Percentiles rank a stretch among this genome's conserved stretches.
Evolutionary conservation across 805 yeast genomes (phyloP).

Genomic region (Jamesozyma hellenica): DNA sequence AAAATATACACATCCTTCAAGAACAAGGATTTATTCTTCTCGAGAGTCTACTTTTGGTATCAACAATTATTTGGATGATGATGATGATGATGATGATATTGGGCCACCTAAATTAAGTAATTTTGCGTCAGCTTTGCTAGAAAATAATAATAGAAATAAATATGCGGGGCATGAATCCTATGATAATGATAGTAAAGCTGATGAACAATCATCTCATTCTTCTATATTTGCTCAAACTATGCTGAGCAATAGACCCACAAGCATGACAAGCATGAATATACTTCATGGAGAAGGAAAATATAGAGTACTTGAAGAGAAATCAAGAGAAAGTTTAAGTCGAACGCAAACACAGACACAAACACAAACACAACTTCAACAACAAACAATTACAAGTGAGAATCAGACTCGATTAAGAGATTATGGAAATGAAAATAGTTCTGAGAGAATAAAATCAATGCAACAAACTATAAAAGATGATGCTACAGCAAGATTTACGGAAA

Average conservation of each 20-base stretch:
- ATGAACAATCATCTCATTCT: background rate
- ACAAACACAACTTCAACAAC: background rate
- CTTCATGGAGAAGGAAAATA: background rate
- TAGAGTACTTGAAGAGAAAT: background rate
- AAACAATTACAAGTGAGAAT: background rate
- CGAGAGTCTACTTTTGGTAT: no score
- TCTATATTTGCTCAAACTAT: background rate
- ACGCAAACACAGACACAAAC: background rate
- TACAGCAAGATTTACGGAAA: conserved; percentile 16
- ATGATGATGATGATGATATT: conserved; percentile 20
- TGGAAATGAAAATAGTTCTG: background rate
- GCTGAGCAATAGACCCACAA: background rate
- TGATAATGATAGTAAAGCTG: background rate
- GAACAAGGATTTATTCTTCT: background rate
- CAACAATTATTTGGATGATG: conserved; percentile 2
- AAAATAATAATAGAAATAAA: conserved; percentile 7
- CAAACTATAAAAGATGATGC: conserved; percentile 22
- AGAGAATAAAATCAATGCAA: conserved; percentile 16
- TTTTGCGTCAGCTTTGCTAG: conserved; percentile 25
- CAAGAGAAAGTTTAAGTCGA: background rate
- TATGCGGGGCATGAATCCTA: conserved; percentile 1
- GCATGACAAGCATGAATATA: background rate
- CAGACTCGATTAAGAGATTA: background rate
- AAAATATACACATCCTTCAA: conserved; percentile 7
- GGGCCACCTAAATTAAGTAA: conserved; percentile 25